Evolutionary conservation across 208 protist genomes (phyloP).

Genomic region (Porcisia deanei): DNA sequence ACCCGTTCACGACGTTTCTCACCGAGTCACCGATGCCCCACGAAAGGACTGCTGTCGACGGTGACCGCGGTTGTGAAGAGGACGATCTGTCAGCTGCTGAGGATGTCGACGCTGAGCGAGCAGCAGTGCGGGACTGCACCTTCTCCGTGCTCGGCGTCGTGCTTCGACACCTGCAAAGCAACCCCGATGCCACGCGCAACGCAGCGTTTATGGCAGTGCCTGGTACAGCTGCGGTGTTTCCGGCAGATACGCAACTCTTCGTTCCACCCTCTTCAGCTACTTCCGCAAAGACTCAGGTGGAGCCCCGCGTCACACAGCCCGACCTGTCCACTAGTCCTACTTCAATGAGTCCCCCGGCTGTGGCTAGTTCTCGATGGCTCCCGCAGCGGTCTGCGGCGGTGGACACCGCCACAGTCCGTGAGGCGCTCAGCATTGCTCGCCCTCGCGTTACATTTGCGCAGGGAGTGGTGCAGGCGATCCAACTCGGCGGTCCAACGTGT

Average conservation of each 20-base stretch:
- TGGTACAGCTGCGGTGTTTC: slow-evolving; percentile 51
- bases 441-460: slow-evolving; percentile 43
- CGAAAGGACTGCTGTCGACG: neutral
- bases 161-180: slow-evolving; percentile 81
- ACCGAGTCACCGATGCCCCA: slow-evolving; percentile 21
- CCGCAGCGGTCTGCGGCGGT: slow-evolving; percentile 27
- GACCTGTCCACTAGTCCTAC: neutral
- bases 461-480: slow-evolving; percentile 62
- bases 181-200: slow-evolving; percentile 72
- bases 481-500: slow-evolving; percentile 41
- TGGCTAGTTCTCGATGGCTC: slow-evolving; percentile 13
- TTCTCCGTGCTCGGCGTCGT: slow-evolving; percentile 54
- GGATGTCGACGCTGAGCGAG: slow-evolving; percentile 28
- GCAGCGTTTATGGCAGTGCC: slow-evolving; percentile 62
- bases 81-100: neutral
- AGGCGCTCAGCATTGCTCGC: slow-evolving; percentile 60
- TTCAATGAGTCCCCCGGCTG: neutral
- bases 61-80: neutral
- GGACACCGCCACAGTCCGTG: slow-evolving; percentile 54
- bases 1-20: slow-evolving; percentile 56
- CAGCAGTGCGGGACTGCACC: slow-evolving; percentile 28
- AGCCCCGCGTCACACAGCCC: slow-evolving; percentile 6
- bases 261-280: neutral
- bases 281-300: neutral
- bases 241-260: slow-evolving; percentile 39